phyloP scores from a whole-genome alignment of 306 rosid species.

The Phaseolus lunatus region DNA sequence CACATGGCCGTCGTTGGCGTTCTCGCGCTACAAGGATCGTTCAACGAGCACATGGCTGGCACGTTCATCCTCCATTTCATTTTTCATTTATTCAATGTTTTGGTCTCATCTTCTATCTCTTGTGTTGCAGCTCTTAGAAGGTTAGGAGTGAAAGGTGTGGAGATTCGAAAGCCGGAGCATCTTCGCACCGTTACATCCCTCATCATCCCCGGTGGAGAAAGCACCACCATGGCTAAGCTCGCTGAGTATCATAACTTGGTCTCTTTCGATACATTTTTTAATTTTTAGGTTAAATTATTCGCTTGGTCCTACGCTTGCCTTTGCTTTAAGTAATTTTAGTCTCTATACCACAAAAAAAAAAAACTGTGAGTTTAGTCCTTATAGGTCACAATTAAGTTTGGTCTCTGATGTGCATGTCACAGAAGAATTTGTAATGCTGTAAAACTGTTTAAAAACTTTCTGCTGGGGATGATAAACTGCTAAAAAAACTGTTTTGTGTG shows the following conservation, averaged over 20 bases:
- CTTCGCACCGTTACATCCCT: conserved; percentile 74
- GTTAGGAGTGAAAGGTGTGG: conserved; percentile 85
- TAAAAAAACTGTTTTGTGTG: background rate
- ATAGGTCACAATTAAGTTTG: background rate
- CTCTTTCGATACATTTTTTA: background rate
- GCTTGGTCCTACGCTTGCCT: background rate
- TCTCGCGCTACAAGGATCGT: conserved; percentile 95
- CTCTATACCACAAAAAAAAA: too few relatives aligned
- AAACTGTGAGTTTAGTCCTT: too few relatives aligned
- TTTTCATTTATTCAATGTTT: background rate
- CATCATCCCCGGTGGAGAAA: conserved; percentile 97
- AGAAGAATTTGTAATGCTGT: background rate
- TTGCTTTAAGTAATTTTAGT: too few relatives aligned
- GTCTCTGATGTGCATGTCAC: background rate
- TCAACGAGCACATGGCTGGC: conserved; percentile 95
- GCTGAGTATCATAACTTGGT: conserved; percentile 91
- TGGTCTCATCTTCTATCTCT: background rate
- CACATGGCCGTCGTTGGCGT: conserved; percentile 87
- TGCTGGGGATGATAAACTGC: background rate
- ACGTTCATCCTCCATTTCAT: background rate
- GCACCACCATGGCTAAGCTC: conserved; percentile 98
- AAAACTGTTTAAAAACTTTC: background rate
- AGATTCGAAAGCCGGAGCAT: conserved; percentile 91
- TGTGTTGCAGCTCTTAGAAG: conserved; percentile 69
- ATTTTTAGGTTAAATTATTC: background rate